Base-by-base conservation (phyloP, 805 yeast genomes). In the Candida loeiensis region DNA sequence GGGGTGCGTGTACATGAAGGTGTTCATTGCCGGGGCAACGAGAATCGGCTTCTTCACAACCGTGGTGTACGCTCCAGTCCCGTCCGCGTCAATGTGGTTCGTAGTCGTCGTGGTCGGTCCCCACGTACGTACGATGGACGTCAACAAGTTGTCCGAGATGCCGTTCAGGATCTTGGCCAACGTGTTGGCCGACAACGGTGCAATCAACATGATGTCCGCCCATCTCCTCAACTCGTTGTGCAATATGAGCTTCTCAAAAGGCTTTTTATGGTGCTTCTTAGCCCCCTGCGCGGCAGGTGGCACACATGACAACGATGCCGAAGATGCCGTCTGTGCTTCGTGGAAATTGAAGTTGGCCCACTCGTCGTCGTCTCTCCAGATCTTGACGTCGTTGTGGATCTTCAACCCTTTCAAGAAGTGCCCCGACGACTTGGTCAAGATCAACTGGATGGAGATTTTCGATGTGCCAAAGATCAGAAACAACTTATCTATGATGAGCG, bases 351-450 rank as follows among this genome's bases (percentile, higher is more conserved):
- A 65, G 41, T 67, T 66, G 12, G 65, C 74, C 99, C 99, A 91
- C 63, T 91, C 98, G 58, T 93, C 99, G 43, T 77, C 75, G 56
- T 93, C 97, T 55, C 90, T 75, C 98, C 98, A 91, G 13, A 90
- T 78, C 45, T 81, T 82, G 17, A 89, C 87, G 51, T 82, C 82
- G 13, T 82, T 73, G 16, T 85, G 60, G 55, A 77, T 62, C 51
- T 79, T 61, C 37, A 83, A 60, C 44, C 95, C 91, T 56, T 64
- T 62, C 34, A 70, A 51, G 38, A 69, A 69, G 46, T 85, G 90
- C 45, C 83, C 88, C 0, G 97, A 95, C 1, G 95, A 77, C 44
- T 79, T 75, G 4, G 96, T 89, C 17, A 85, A 85, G 17, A 90
- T 87, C 37, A 90, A 67, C 61, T 90, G 96, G 45, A 90, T 85